Percentiles rank a stretch among this genome's conserved stretches.
These are phyloP conservation scores for Syzygium jambos DNA, from an alignment of 345 rosid species.

Conservation along the genomic window DNA sequence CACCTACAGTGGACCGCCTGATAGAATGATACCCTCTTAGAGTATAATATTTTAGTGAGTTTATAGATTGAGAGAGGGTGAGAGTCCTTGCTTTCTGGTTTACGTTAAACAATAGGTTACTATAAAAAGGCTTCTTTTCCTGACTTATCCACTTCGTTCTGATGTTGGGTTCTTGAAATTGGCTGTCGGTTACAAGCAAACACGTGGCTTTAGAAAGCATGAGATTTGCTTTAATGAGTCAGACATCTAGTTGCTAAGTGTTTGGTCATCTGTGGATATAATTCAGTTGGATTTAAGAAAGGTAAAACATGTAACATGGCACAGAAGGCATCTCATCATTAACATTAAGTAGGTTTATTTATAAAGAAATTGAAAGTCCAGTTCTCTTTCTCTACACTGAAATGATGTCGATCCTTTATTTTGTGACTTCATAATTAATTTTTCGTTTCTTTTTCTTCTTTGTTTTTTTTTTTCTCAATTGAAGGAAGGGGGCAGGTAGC, in stretches of 20 bases:
- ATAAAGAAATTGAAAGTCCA: background rate
- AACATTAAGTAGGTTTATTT: background rate
- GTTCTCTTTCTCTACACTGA: background rate
- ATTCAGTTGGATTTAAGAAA: background rate
- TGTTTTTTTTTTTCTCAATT: no score
- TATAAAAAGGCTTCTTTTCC: no score
- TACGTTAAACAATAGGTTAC: background rate
- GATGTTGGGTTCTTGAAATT: no score
- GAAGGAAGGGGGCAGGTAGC: no score
- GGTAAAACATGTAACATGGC: background rate
- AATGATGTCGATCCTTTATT: background rate
- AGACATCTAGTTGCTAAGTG: background rate
- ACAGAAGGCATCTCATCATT: background rate
- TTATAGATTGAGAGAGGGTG: background rate
- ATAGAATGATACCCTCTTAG: background rate
- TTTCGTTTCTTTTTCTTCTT: no score
- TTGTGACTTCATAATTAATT: no score
- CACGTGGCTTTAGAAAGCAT: no score
- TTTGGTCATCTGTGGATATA: background rate
- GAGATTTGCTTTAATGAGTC: background rate
- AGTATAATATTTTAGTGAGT: background rate
- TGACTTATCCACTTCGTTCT: no score
- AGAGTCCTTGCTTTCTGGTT: background rate
- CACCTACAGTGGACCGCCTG: background rate
- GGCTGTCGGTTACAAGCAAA: no score